Evolutionary conservation across 2,329 filamentous ascomycete genomes (phyloP), one percentile per base, ranked within the genome.

Genomic region (Grosmannia penicillata): DNA sequence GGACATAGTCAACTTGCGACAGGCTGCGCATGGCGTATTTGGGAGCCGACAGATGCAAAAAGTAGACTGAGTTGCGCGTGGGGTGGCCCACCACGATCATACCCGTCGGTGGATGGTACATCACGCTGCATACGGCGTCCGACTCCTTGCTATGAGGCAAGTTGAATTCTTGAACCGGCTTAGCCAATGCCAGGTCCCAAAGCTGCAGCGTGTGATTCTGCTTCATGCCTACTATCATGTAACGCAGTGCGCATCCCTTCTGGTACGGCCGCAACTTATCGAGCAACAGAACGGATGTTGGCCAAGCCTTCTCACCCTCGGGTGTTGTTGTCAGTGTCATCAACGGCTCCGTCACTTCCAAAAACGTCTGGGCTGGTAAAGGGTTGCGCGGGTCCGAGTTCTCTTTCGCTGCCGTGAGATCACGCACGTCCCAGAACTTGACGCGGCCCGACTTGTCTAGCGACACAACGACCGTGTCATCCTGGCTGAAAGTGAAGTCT

Each of bases 141-240:
- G 85, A 93, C 56, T 96, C 89, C 54, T 91, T 93, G 61, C 83
- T 83, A 55, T 98, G 89, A 1, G 91, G 91, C 40, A 98, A 76
- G 56, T 94, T 91, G 56, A 98, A 79, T 62, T 98, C 91, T 57
- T 98, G 89, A 27, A 98, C 91, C 23, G 87, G 84, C 61, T 95
- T 95, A 48, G 82, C 82, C 25, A 98, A 77, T 30, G 83, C 86
- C 53, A 98, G 77, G 65, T 98, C 91, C 93, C 91, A 98, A 32
- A 98, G 75, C 66, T 98, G 93, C 45, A 98, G 75, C 40, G 89
- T 93, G 62, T 98, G 91, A 60, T 98, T 98, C 59, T 98, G 91
- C 65, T 96, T 95, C 75, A 96, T 85, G 51, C 91, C 91, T 45
- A 98, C 84, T 55, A 98, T 79, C 65, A 98, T 80, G 63, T 98